Conservation (phyloP, 768 basidiomycete species). For the Leccinum incarnatum region DNA sequence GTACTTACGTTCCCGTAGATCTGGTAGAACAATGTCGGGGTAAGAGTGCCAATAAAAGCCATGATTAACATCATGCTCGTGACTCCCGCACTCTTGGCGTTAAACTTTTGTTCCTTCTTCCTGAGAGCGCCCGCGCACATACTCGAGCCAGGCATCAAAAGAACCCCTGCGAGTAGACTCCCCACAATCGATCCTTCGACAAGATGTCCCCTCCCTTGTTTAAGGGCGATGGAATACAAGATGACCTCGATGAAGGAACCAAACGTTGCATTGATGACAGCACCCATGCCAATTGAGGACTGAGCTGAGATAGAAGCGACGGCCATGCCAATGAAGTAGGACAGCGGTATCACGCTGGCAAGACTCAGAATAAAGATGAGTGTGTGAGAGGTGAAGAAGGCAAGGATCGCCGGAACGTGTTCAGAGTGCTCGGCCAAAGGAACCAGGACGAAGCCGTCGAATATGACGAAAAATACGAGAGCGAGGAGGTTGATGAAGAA, state of each 20-base stretch:
- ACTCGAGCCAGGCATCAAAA: slow-evolving; percentile 95
- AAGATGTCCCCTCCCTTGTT: slow-evolving; percentile 86
- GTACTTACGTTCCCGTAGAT: slow-evolving; percentile 90
- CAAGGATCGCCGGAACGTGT: slow-evolving; percentile 63
- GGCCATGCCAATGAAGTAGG: slow-evolving; percentile 99
- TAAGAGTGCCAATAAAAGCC: slow-evolving; percentile 95
- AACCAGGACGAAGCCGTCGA: slow-evolving; percentile 83
- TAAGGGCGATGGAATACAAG: slow-evolving; percentile 85
- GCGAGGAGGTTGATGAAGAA: slow-evolving; percentile 94
- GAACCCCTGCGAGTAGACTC: slow-evolving; percentile 89
- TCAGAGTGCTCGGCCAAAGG: slow-evolving; percentile 64
- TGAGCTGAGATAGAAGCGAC: slow-evolving; percentile 99
- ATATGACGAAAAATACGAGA: slow-evolving; percentile 93
- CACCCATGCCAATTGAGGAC: slow-evolving; percentile 98
- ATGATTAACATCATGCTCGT: slow-evolving; percentile 99
- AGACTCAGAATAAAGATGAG: slow-evolving; percentile 84
- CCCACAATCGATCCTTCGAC: slow-evolving; percentile 98
- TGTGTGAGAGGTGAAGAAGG: slow-evolving; percentile 65
- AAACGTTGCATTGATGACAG: slow-evolving; percentile 98
- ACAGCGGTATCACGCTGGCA: slow-evolving; percentile 91
- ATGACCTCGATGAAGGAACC: slow-evolving; percentile 98
- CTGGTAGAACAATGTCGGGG: slow-evolving; percentile 97
- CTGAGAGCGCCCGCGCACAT: slow-evolving; percentile 90
- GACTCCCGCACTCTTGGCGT: slow-evolving; percentile 98
- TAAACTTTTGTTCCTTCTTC: slow-evolving; percentile 96